Conservation (phyloP, 768 basidiomycete species). For the Psilocybe cyanescens region DNA sequence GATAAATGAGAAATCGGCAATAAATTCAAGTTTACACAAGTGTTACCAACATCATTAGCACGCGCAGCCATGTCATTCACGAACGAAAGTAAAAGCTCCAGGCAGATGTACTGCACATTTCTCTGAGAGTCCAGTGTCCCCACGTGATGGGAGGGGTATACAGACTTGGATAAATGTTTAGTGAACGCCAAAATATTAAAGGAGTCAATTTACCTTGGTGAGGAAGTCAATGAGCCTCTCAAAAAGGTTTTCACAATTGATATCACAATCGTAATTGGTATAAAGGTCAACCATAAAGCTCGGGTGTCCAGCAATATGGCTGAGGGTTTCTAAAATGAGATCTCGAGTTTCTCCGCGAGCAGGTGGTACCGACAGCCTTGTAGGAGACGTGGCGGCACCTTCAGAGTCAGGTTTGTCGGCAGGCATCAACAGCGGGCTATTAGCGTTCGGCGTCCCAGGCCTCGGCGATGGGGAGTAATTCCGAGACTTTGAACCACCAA, state of each 20-base stretch:
- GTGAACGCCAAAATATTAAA: background rate
- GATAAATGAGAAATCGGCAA: slow-evolving; percentile 6
- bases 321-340: slow-evolving; percentile 86
- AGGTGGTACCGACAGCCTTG: slow-evolving; percentile 67
- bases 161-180: slow-evolving; percentile 53
- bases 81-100: slow-evolving; percentile 86
- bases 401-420: slow-evolving; percentile 49
- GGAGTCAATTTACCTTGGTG: slow-evolving; percentile 63
- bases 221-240: slow-evolving; percentile 88
- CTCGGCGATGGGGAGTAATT: slow-evolving; percentile 48
- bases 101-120: slow-evolving; percentile 82
- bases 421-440: slow-evolving; percentile 33
- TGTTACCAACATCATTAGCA: slow-evolving; percentile 43
- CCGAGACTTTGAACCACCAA: slow-evolving; percentile 34
- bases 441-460: slow-evolving; percentile 53
- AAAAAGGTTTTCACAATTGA: slow-evolving; percentile 95
- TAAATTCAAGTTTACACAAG: slow-evolving; percentile 11
- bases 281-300: slow-evolving; percentile 97
- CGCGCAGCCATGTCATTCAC: slow-evolving; percentile 88
- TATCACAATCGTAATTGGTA: slow-evolving; percentile 96
- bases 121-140: slow-evolving; percentile 66
- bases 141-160: slow-evolving; percentile 71
- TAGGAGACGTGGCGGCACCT: slow-evolving; percentile 42
- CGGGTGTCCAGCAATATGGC: slow-evolving; percentile 78
- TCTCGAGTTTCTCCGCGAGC: slow-evolving; percentile 89